Evolutionary conservation across 768 basidiomycete species (phyloP).

Genomic region (Leccinum subgranulosum): DNA sequence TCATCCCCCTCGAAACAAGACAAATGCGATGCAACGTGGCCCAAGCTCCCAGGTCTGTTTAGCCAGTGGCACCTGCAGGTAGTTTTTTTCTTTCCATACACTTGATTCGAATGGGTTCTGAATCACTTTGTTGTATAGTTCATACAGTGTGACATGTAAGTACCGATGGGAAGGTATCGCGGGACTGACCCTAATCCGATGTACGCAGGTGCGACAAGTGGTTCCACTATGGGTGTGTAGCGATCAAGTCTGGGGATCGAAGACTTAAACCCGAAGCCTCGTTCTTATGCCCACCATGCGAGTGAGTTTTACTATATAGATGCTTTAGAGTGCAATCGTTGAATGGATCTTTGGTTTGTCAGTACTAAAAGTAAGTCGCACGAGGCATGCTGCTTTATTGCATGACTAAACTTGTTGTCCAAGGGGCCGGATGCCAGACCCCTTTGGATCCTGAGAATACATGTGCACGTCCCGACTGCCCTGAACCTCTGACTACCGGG

Average conservation of each 20-base stretch:
- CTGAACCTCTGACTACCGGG: constrained; percentile 5
- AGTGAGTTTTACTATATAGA: constrained; percentile 13
- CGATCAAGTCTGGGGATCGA: constrained; percentile 35
- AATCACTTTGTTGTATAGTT: constrained; percentile 18
- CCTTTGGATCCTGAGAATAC: constrained; percentile 3
- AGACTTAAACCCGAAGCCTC: constrained; percentile 29
- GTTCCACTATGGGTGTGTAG: constrained; percentile 55
- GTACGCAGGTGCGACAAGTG: constrained; percentile 38
- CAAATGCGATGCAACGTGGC: constrained; percentile 9
- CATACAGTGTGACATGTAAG: constrained; percentile 35
- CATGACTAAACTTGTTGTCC: not conserved
- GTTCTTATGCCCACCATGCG: constrained; percentile 46
- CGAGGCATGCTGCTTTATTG: not conserved
- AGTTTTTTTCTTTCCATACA: not conserved
- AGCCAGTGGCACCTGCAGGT: constrained; percentile 26
- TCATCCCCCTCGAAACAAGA: constrained; percentile 1
- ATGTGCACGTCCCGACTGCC: constrained; percentile 24
- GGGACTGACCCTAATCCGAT: not conserved
- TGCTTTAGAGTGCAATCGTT: not conserved
- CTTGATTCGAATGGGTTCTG: not conserved
- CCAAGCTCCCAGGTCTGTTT: constrained; percentile 7
- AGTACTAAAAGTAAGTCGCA: constrained; percentile 14
- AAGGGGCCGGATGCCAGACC: constrained; percentile 18
- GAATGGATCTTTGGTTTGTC: not conserved
- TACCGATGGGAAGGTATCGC: not conserved